Percentiles rank a stretch among this genome's conserved stretches.
These are phyloP conservation scores for Bryum argenteum DNA, from an alignment of 225 moss, liverwort and hornwort species.

Conservation along the genomic window DNA sequence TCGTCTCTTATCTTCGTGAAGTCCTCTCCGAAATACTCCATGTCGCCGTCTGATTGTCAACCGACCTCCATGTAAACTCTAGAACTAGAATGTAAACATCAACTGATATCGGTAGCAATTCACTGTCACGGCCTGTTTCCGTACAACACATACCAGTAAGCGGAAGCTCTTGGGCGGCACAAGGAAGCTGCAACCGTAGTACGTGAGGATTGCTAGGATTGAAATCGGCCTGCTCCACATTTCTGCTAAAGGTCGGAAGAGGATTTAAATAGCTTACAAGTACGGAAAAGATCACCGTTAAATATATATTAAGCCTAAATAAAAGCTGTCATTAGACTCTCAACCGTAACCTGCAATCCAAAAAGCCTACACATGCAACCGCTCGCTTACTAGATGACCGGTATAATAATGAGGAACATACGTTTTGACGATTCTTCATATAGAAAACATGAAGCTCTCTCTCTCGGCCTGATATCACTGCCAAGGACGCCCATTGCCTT, in stretches of 20 bases:
- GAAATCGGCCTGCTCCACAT: constrained; percentile 65
- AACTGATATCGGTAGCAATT: background rate
- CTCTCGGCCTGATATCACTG: constrained; percentile 62
- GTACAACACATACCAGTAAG: constrained; percentile 39
- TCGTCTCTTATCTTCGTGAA: constrained; percentile 49
- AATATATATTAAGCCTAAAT: background rate
- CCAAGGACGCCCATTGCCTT: constrained; percentile 63
- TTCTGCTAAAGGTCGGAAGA: too few species aligned
- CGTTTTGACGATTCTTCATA: constrained; percentile 64
- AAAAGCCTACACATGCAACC: background rate
- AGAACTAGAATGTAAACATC: background rate
- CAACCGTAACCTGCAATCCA: background rate
- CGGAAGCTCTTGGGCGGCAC: constrained; percentile 66
- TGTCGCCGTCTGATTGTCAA: constrained; percentile 45
- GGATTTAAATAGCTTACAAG: constrained; percentile 64
- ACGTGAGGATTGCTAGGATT: constrained; percentile 64
- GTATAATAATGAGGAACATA: constrained; percentile 16
- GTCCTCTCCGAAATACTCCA: constrained; percentile 58
- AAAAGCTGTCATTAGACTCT: background rate
- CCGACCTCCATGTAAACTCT: constrained; percentile 1
- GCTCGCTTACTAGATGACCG: background rate
- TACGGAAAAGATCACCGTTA: background rate
- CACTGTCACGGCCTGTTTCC: background rate
- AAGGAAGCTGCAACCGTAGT: constrained; percentile 61
- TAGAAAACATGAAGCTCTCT: constrained; percentile 62